These are phyloP conservation scores for Tanacetum coccineum DNA, from an alignment of 129 eudicot species.

Conservation along the genomic window DNA sequence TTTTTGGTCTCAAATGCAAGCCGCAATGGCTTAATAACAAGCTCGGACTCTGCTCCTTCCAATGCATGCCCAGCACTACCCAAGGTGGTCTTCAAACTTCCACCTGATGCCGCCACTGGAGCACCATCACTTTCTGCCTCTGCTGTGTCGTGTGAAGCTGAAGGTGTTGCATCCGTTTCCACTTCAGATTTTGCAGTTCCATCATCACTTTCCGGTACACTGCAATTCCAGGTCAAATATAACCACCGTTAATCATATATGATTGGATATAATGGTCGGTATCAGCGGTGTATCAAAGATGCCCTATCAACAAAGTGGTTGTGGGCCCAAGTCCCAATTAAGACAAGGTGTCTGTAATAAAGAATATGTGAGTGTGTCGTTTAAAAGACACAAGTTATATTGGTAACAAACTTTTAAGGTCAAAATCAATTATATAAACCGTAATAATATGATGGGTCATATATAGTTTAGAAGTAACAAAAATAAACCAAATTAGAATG, in stretches of 20 bases:
- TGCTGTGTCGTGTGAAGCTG: conserved; percentile 33
- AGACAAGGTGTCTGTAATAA: no score
- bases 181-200: conserved; percentile 41
- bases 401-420: conserved; percentile 12
- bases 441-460: background rate
- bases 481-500: background rate
- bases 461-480: background rate
- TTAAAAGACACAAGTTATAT: background rate
- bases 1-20: conserved; percentile 96
- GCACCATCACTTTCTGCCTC: conserved; percentile 40
- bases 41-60: conserved; percentile 82
- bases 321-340: no score
- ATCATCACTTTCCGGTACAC: conserved; percentile 48
- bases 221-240: conserved; percentile 16
- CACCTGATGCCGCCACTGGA: conserved; percentile 28
- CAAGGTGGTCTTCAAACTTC: conserved; percentile 54
- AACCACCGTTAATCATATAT: no score
- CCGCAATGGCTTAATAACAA: conserved; percentile 79
- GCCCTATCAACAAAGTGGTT: no score
- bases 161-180: conserved; percentile 40
- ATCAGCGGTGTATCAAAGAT: no score
- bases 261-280: no score
- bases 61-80: conserved; percentile 84
- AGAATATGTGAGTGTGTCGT: no score
- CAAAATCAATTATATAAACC: background rate